Evolutionary conservation across 805 yeast genomes (phyloP).

Genomic region (Kodamaea kaohsiungensis): DNA sequence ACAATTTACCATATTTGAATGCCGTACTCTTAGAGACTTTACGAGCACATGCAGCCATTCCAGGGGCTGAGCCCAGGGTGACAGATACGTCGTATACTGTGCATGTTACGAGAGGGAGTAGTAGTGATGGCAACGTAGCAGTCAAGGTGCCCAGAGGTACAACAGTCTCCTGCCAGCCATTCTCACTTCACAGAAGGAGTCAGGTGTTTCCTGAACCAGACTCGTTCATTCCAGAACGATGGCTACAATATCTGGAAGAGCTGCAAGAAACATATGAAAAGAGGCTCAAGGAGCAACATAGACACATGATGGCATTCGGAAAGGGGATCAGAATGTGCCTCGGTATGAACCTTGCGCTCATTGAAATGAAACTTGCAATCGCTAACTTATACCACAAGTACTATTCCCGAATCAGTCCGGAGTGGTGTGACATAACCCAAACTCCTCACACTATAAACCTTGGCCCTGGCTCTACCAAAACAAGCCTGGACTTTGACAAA

Average conservation of each 20-base stretch:
- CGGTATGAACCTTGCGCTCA: conserved; percentile 67
- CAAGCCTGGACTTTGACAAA: conserved; percentile 40
- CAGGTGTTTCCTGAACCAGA: conserved; percentile 53
- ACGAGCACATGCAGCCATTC: conserved; percentile 68
- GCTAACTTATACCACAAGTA: conserved; percentile 56
- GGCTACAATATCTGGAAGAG: conserved; percentile 49
- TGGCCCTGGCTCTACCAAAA: conserved; percentile 18
- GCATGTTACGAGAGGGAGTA: not conserved
- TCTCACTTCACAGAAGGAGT: conserved; percentile 57
- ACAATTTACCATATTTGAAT: conserved; percentile 55
- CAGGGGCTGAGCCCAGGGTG: conserved; percentile 69
- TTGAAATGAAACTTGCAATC: conserved; percentile 61
- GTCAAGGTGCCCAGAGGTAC: conserved; percentile 52
- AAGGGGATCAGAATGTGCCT: conserved; percentile 74
- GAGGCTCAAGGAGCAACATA: conserved; percentile 48
- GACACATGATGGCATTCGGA: conserved; percentile 67
- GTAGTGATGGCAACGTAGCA: conserved; percentile 14
- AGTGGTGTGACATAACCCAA: conserved; percentile 43
- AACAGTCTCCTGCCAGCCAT: conserved; percentile 64
- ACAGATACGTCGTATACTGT: conserved; percentile 34
- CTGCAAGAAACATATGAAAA: conserved; percentile 25
- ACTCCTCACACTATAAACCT: conserved; percentile 13
- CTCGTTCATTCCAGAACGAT: conserved; percentile 58
- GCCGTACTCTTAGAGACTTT: conserved; percentile 64
- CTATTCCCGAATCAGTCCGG: conserved; percentile 35